Conservation (phyloP, 2,329 filamentous ascomycete genomes). For the Dryadomyces quercus-mongolicae region DNA sequence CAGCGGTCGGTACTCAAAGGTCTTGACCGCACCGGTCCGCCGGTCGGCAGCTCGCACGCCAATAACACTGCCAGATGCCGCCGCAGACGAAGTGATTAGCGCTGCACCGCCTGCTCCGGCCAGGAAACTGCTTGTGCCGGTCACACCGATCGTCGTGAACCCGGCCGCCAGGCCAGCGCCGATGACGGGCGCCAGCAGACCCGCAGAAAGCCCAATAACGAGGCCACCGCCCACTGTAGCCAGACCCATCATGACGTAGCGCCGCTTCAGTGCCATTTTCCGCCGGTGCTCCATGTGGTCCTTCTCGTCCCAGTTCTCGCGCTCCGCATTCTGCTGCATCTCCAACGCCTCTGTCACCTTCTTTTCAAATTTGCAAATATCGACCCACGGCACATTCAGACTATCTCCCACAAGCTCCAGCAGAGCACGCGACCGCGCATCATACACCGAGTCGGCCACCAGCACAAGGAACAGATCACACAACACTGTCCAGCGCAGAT, state of each 20-base stretch:
- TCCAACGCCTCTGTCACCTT: constrained; percentile 91
- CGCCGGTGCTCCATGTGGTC: constrained; percentile 81
- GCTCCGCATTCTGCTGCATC: constrained; percentile 90
- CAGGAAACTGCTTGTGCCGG: constrained; percentile 78
- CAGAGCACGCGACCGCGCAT: constrained; percentile 72
- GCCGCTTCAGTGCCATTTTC: constrained; percentile 68
- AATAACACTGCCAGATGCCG: constrained; percentile 76
- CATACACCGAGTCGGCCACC: constrained; percentile 93
- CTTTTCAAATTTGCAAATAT: constrained; percentile 95
- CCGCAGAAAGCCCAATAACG: constrained; percentile 90
- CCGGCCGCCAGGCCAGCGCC: constrained; percentile 88
- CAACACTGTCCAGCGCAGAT: constrained; percentile 90
- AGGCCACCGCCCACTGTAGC: constrained; percentile 91
- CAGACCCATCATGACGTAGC: constrained; percentile 91
- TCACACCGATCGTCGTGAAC: constrained; percentile 88
- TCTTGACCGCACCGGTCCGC: constrained; percentile 83
- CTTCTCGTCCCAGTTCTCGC: constrained; percentile 96
- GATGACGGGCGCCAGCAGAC: constrained; percentile 83
- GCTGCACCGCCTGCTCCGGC: constrained; percentile 87
- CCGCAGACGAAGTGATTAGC: constrained; percentile 82
- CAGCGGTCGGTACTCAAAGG: constrained; percentile 90
- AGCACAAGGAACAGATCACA: constrained; percentile 91
- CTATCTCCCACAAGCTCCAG: constrained; percentile 73
- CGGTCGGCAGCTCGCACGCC: constrained; percentile 75
- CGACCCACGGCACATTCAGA: constrained; percentile 75